phyloP scores from a whole-genome alignment of 2,329 filamentous ascomycete genomes.

The Trichophyton schoenleinii region DNA sequence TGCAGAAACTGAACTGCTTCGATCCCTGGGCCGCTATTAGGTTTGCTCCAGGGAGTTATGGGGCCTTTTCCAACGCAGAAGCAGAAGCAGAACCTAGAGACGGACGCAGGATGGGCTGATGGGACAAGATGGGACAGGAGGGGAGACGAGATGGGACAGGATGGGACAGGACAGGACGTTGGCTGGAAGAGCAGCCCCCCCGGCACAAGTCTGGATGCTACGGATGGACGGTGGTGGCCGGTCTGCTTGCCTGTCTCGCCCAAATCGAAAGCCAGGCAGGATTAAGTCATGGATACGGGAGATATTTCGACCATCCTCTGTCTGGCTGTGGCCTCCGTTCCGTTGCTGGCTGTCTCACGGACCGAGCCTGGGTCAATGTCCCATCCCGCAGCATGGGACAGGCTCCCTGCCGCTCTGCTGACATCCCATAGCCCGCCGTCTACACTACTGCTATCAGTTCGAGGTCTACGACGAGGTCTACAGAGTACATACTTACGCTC shows the following conservation, averaged over 20 bases:
- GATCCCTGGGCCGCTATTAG: conserved; percentile 1
- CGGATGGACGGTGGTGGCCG: background rate
- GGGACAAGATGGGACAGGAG: no score
- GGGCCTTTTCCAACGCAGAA: background rate
- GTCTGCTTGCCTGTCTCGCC: background rate
- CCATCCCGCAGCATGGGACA: background rate
- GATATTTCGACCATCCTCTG: background rate
- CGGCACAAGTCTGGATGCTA: background rate
- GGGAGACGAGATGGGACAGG: no score
- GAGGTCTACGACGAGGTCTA: no score
- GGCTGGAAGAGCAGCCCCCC: no score
- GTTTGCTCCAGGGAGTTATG: background rate
- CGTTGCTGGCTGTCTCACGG: background rate
- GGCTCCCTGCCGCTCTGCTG: background rate
- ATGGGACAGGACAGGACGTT: no score
- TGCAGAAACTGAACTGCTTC: background rate
- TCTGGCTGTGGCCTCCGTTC: background rate
- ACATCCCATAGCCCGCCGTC: background rate
- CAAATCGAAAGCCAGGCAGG: background rate
- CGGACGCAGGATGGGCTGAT: background rate
- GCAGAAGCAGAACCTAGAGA: background rate
- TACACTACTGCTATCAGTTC: background rate
- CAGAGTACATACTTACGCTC: background rate
- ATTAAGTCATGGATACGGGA: background rate
- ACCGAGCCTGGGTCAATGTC: background rate